A percentile compares a stretch with the other conserved stretches of the same genome.
Evolutionary conservation across 176 grass and related monocot species (phyloP).

Genomic region (Carex scoparia): DNA sequence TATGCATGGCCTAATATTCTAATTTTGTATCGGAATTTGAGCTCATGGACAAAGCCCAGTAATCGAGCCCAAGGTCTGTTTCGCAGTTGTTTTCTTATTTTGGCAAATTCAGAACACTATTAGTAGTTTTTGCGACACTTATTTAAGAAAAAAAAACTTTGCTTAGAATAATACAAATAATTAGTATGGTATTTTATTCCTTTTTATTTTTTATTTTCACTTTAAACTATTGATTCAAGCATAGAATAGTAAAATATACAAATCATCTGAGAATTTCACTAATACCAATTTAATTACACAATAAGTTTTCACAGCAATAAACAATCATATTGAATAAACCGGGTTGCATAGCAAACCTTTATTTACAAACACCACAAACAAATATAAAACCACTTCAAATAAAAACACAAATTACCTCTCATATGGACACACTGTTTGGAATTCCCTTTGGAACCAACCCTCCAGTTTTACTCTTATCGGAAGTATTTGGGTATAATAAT

Average conservation of each 20-base stretch:
- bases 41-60: background rate
- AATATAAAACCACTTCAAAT: background rate
- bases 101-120: no score
- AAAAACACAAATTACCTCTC: background rate
- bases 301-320: background rate
- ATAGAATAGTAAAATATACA: background rate
- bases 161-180: no score
- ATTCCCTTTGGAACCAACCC: conserved; percentile 40
- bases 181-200: no score
- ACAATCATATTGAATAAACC: background rate
- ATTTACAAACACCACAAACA: background rate
- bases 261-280: background rate
- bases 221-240: no score
- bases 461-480: conserved; percentile 40
- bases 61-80: background rate
- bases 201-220: no score
- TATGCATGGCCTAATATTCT: no score
- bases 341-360: background rate
- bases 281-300: background rate
- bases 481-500: conserved; percentile 63
- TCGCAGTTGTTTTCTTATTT: no score
- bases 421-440: conserved; percentile 68
- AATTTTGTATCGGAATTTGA: background rate
- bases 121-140: no score
- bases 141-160: no score